Conservation (phyloP, 441 rosid species). For the Croton setiger region DNA sequence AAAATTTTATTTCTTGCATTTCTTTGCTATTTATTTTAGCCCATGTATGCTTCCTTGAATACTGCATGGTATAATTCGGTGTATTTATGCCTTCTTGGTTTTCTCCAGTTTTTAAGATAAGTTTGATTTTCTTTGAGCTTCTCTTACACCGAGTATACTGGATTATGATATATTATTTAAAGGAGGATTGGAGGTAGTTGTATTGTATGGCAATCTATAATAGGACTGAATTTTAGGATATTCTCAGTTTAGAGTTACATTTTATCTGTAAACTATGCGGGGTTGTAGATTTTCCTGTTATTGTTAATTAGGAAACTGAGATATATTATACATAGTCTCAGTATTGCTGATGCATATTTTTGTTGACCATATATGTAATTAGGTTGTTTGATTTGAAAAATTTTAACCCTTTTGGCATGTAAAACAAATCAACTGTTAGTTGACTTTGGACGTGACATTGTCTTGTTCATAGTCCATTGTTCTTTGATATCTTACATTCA, state of each 20-base stretch:
- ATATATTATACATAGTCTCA: not conserved
- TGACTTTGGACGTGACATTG: not conserved
- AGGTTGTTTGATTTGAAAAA: not conserved
- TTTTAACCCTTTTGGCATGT: not conserved
- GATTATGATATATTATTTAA: not conserved
- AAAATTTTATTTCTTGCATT: not conserved
- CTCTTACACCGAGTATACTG: not conserved
- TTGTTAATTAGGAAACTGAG: no score
- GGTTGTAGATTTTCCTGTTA: not conserved
- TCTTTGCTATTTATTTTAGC: not conserved
- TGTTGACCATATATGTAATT: not conserved
- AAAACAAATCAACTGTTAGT: not conserved
- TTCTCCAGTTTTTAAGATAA: not conserved
- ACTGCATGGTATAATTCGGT: not conserved
- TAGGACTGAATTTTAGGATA: not conserved
- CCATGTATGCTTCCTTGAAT: not conserved
- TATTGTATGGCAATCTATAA: not conserved
- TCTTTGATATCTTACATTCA: not conserved
- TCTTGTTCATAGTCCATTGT: not conserved
- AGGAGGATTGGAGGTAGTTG: slow-evolving; percentile 1
- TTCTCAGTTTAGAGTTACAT: not conserved
- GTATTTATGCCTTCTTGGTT: not conserved
- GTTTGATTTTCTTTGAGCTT: not conserved
- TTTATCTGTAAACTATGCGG: not conserved
- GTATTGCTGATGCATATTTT: not conserved